Percentiles rank a stretch among this genome's conserved stretches.
phyloP scores from a whole-genome alignment of 768 basidiomycete genomes.

The Lentinula aciculospora region DNA sequence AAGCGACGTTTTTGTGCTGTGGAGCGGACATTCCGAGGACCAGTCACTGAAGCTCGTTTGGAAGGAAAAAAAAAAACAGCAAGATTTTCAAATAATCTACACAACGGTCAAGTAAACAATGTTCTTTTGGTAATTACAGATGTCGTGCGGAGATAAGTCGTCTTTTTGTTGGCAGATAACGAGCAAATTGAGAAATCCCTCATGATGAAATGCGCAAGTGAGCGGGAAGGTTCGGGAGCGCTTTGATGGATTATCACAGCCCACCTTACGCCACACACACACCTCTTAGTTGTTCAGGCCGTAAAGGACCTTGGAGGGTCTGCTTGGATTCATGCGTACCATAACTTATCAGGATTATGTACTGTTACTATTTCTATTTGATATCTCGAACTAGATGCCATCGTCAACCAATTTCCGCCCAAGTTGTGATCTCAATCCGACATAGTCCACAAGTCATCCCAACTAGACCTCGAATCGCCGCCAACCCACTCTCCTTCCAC shows the following conservation, averaged over 20 bases:
- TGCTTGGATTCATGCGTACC: too few relatives aligned
- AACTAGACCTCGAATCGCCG: background rate
- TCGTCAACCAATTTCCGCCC: background rate
- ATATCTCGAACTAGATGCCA: too few relatives aligned
- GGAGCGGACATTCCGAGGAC: background rate
- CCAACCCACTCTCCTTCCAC: background rate
- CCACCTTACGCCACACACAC: background rate
- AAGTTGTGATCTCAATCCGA: background rate
- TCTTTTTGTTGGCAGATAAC: background rate
- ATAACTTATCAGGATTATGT: too few relatives aligned
- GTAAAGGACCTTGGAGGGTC: too few relatives aligned
- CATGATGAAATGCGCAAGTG: background rate
- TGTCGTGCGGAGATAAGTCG: background rate
- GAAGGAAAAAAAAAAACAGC: background rate
- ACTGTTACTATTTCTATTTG: too few relatives aligned
- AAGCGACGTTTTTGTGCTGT: background rate
- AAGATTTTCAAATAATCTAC: background rate
- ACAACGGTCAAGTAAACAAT: too few relatives aligned
- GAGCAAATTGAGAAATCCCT: background rate
- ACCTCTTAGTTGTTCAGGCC: too few relatives aligned
- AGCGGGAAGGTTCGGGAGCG: background rate
- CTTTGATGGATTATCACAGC: background rate
- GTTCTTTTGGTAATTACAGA: background rate
- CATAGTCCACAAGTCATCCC: conserved; percentile 2
- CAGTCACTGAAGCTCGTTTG: too few relatives aligned